Percentiles rank a stretch among this genome's conserved stretches.
Evolutionary conservation across 2,329 filamentous ascomycete species (phyloP).

Genomic region (Chaetomiaceae sp.): DNA sequence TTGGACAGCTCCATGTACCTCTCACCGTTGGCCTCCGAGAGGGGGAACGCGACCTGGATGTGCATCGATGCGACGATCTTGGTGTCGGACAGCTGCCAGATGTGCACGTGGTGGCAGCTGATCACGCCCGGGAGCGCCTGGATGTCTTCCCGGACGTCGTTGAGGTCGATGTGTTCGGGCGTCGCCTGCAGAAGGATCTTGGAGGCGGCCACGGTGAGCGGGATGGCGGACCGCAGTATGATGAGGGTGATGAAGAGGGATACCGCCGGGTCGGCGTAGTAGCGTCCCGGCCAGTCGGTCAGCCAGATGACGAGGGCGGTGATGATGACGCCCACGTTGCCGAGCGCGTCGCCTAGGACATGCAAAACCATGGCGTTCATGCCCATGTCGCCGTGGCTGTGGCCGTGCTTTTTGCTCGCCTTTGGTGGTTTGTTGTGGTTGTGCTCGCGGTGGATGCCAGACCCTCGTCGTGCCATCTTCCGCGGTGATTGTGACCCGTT

Average conservation of each 20-base stretch:
- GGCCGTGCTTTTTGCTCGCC: conserved; percentile 58
- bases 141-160: conserved; percentile 91
- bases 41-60: conserved; percentile 85
- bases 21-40: conserved; percentile 70
- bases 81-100: conserved; percentile 95
- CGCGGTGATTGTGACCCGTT: conserved; percentile 21
- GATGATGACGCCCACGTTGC: conserved; percentile 79
- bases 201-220: conserved; percentile 72
- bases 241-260: conserved; percentile 89
- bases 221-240: conserved; percentile 68
- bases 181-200: conserved; percentile 93
- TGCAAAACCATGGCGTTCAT: conserved; percentile 83
- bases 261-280: conserved; percentile 86
- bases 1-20: conserved; percentile 89
- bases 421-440: conserved; percentile 75
- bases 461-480: conserved; percentile 41
- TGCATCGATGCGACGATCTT: conserved; percentile 92
- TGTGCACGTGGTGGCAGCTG: conserved; percentile 91
- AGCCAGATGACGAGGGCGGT: conserved; percentile 90
- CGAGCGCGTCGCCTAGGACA: conserved; percentile 76
- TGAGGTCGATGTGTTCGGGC: conserved; percentile 78
- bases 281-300: conserved; percentile 72
- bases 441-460: conserved; percentile 62
- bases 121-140: conserved; percentile 77
- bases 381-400: conserved; percentile 84